These are phyloP conservation scores for Neurospora sp. DNA, from an alignment of 495 filamentous ascomycete genomes.

Conservation along the genomic window DNA sequence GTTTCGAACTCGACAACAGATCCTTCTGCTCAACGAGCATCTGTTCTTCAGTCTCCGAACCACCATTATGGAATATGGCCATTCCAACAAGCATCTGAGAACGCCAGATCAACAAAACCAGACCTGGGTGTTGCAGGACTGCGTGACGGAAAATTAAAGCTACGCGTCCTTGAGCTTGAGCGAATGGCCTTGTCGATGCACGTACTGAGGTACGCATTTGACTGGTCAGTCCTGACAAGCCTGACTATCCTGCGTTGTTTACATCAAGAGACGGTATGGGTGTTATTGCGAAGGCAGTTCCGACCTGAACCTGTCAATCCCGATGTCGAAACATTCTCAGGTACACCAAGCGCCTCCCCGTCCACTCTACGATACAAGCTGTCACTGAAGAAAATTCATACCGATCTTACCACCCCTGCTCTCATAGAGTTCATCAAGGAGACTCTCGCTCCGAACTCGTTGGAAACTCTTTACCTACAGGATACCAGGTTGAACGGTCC, in stretches of 20 bases:
- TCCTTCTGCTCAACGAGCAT: not conserved
- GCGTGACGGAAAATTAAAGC: slow-evolving; percentile 47
- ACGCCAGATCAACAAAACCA: not conserved
- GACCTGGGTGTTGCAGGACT: slow-evolving; percentile 7
- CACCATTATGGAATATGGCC: too few species aligned
- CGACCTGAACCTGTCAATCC: slow-evolving; percentile 40
- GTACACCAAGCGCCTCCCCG: slow-evolving; percentile 4
- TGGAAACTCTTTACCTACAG: slow-evolving; percentile 80
- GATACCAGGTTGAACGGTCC: slow-evolving; percentile 48
- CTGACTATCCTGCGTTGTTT: slow-evolving; percentile 75
- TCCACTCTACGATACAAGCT: slow-evolving; percentile 52
- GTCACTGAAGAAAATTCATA: slow-evolving; percentile 71
- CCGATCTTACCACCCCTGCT: slow-evolving; percentile 64
- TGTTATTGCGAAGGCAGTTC: slow-evolving; percentile 61
- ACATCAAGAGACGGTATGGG: slow-evolving; percentile 74
- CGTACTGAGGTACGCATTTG: slow-evolving; percentile 59
- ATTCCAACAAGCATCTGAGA: not conserved
- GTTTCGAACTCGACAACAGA: not conserved
- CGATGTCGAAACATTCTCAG: slow-evolving; percentile 16
- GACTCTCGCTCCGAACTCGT: slow-evolving; percentile 70
- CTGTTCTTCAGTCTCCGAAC: not conserved
- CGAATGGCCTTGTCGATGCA: slow-evolving; percentile 64
- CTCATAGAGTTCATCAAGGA: slow-evolving; percentile 80
- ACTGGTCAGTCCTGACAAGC: slow-evolving; percentile 69
- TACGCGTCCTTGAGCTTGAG: slow-evolving; percentile 76